A percentile compares a stretch with the other conserved stretches of the same genome.
Conservation (phyloP, 2,329 filamentous ascomycete species). For the Colletotrichum godetiae region DNA sequence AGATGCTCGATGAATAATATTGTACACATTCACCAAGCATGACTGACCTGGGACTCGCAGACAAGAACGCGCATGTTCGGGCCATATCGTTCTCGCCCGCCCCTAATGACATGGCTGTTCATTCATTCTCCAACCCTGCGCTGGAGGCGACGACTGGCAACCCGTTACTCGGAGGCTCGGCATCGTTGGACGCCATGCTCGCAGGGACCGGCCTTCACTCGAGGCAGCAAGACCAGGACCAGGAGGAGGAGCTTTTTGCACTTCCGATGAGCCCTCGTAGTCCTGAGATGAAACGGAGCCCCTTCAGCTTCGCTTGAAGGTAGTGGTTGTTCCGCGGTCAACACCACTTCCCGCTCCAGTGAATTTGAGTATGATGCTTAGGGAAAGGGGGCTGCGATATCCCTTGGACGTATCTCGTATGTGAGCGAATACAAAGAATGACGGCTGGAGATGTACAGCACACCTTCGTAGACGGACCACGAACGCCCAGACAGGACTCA, state of each 20-base stretch:
- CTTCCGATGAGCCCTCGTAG: conserved; percentile 87
- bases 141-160: conserved; percentile 1
- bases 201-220: conserved; percentile 43
- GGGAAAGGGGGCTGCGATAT: neutral
- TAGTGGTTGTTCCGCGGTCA: neutral
- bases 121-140: conserved; percentile 48
- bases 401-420: neutral
- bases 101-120: conserved; percentile 48
- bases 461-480: neutral
- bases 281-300: conserved; percentile 86
- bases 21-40: neutral
- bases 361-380: neutral
- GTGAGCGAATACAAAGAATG: neutral
- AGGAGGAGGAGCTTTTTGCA: conserved; percentile 87
- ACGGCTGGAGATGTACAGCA: neutral
- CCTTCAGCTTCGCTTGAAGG: conserved; percentile 69
- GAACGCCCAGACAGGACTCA: neutral
- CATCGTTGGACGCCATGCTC: conserved; percentile 55
- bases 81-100: conserved; percentile 46
- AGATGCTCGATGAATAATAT: conserved; percentile 37
- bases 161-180: conserved; percentile 38
- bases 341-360: neutral
- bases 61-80: conserved; percentile 40
- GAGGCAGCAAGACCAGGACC: conserved; percentile 57
- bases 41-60: neutral